Evolutionary conservation across 1,284 basidiomycete genomes (phyloP), one percentile per base, ranked within the genome.

Genomic region (Puccinia polysora): DNA sequence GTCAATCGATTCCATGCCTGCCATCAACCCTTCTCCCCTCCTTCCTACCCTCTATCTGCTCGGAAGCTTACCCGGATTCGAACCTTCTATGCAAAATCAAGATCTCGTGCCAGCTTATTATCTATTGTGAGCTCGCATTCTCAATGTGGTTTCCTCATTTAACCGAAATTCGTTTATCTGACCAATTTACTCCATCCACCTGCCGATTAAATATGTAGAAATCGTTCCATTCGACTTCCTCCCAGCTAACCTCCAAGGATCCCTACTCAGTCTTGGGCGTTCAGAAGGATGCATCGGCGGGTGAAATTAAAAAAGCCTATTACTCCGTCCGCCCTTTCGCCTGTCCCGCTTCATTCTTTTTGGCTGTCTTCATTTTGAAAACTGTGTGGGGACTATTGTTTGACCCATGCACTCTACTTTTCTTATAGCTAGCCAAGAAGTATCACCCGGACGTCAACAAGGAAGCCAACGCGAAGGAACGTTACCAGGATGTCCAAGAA

Each of bases 381-480:
- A n/a, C 15, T 12, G 47, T 47, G 30, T 38, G 18, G 30, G 64
- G 45, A 36, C 77, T 53, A 38, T 18, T 50, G 25, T 23, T 40
- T 18, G n/a, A 64, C 23, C 52, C 40, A 67, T 8, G 25, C 5
- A 34, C 7, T 14, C 20, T 49, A 7, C 65, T 25, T 30, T 30
- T 64, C 56, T 73, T 64, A 53, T 65, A 97, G 90, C 88, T 99
- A 75, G 96, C 96, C 34, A 90, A 96, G 74, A 96, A 97, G 83
- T 97, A 88, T 79, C 96, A 99, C 81, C 96, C 96, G 0, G 96
- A 99, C 79, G 93, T 93, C 23, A 97, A 93, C 82, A 90, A 93
- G 74, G 93, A 97, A 80, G 88, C 90, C 77, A 84, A 84, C 59
- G 91, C 95, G 0, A 89, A 91, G 77, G 90, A 91, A 75, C 90